Evolutionary conservation across 306 rosid species (phyloP), one percentile per base, ranked within the genome.

Genomic region (Urtica urens): DNA sequence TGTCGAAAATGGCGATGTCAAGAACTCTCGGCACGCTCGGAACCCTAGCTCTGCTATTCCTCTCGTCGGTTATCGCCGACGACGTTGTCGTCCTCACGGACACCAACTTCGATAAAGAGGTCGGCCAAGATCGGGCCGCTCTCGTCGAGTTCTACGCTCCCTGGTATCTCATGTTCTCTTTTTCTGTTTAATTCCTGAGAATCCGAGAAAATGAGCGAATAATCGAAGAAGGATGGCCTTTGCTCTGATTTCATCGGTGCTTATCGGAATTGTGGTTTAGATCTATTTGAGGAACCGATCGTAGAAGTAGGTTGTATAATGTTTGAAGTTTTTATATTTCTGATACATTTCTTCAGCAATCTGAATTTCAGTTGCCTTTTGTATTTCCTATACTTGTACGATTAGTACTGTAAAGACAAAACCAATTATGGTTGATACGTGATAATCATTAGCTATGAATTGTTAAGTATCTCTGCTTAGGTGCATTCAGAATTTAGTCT

Each of bases 91-190:
- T 71, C 3, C 87, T 83, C 28, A 83, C 82, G 0, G 61, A 70
- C 49, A 74, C 59, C 27, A 70, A 58, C 63, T 88, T 88, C 70
- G 74, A 81, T 39, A 66, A 65, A 20, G 80, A 78, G 71, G 93
- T 84, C 49, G 97, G 97, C 54, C 76, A 81, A 62, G 95, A 88
- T 72, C 87, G 75, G 37, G 67, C 51, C 50, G 80, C 86, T 74
- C 93, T 88, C 37, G 80, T 88, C 50, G 82, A 88, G 75, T 88
- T 88, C 66, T 88, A 88, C 55, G 95, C 95, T 68, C 93, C 97
- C 24, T 88, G 95, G 97, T 88, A 77, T 30, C 15, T 11, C 11
- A 10, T 23, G 44, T 31, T 3, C 37, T 40, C 12, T 38, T 51
- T 53, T 54, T 24, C 22, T 51, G 30, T 34, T 63, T 47, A 51